Percentiles rank a stretch among this genome's conserved stretches.
Evolutionary conservation across 2,329 filamentous ascomycete species (phyloP).

Genomic region (Scorias spongiosa): DNA sequence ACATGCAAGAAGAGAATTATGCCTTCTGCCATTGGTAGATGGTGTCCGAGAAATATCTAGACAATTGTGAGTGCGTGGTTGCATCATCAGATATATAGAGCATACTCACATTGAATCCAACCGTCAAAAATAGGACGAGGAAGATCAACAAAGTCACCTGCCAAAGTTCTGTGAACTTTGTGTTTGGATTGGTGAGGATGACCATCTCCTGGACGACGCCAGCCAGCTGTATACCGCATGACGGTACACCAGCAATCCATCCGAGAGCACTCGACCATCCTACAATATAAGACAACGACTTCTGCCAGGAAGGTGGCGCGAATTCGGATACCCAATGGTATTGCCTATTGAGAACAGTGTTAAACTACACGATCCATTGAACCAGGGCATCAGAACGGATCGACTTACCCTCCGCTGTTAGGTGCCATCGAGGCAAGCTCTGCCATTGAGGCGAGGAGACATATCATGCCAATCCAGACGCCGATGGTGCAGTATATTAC

Average conservation of each 20-base stretch:
- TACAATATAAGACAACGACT: slow-evolving; percentile 9
- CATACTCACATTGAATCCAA: slow-evolving; percentile 17
- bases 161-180: slow-evolving; percentile 11
- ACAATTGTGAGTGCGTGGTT: background rate
- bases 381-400: no score
- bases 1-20: slow-evolving; percentile 26
- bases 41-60: slow-evolving; percentile 17
- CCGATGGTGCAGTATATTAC: slow-evolving; percentile 19
- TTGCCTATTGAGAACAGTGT: slow-evolving; percentile 3
- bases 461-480: slow-evolving; percentile 19
- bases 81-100: background rate
- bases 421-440: background rate
- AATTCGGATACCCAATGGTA: slow-evolving; percentile 19
- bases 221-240: slow-evolving; percentile 19
- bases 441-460: background rate
- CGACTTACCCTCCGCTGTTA: background rate
- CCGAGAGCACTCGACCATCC: slow-evolving; percentile 23
- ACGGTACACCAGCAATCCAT: slow-evolving; percentile 22
- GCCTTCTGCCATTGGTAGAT: slow-evolving; percentile 20
- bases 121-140: slow-evolving; percentile 15
- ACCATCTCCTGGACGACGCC: slow-evolving; percentile 24
- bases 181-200: slow-evolving; percentile 18
- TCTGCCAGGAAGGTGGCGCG: slow-evolving; percentile 17
- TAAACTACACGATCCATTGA: slow-evolving; percentile 5
- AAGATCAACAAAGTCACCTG: slow-evolving; percentile 18